Conservation (phyloP, 2,329 filamentous ascomycete genomes). For the Sarocladium kiliense region DNA sequence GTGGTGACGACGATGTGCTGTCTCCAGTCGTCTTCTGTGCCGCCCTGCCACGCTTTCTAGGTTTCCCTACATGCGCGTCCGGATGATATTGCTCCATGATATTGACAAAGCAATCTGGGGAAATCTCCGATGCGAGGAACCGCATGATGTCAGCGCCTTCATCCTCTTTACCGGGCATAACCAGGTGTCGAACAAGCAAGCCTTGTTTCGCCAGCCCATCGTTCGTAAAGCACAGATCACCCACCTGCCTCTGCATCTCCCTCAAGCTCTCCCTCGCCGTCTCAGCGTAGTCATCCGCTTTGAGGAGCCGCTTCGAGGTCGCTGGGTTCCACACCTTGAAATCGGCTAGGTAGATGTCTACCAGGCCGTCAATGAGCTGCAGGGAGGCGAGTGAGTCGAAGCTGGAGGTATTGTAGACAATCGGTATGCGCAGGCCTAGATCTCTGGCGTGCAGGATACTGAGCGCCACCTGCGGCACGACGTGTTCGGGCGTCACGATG, state of each 20-base stretch:
- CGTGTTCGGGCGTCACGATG: conserved; percentile 79
- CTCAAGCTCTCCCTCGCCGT: conserved; percentile 72
- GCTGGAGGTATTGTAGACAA: conserved; percentile 81
- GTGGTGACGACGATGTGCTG: conserved; percentile 12
- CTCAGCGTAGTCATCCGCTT: conserved; percentile 69
- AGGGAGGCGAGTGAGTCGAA: conserved; percentile 74
- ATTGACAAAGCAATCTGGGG: conserved; percentile 71
- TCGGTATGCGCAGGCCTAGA: conserved; percentile 63
- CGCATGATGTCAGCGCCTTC: conserved; percentile 70
- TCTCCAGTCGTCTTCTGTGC: conserved; percentile 18
- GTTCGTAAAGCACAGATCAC: conserved; percentile 74
- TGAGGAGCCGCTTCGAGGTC: conserved; percentile 67
- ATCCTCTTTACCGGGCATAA: conserved; percentile 76
- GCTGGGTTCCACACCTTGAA: conserved; percentile 74
- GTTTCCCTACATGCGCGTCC: conserved; percentile 74
- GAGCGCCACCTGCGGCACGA: conserved; percentile 76
- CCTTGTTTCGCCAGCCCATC: conserved; percentile 79
- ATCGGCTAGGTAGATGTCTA: conserved; percentile 84
- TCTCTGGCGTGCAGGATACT: conserved; percentile 70
- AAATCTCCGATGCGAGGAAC: conserved; percentile 70
- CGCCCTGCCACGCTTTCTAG: conserved; percentile 29
- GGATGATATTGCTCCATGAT: conserved; percentile 89
- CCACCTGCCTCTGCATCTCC: conserved; percentile 76
- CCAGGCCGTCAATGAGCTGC: conserved; percentile 67
- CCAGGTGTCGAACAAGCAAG: conserved; percentile 70